Evolutionary conservation across 495 filamentous ascomycete genomes (phyloP), one percentile per base, ranked within the genome.

Genomic region (Penicillium riverlandense): DNA sequence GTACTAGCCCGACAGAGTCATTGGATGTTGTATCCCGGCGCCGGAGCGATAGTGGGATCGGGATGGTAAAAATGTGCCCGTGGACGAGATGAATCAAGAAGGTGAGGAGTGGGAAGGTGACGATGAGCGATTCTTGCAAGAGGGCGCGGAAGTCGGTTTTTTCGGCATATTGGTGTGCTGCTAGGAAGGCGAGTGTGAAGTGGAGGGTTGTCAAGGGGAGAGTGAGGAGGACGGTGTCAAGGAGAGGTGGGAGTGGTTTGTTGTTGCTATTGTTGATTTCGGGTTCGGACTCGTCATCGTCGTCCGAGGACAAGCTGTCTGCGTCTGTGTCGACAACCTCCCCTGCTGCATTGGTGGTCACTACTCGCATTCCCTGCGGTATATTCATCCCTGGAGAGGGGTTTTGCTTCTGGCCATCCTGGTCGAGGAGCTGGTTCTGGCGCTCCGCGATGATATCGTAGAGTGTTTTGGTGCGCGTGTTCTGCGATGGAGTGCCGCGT

Each of bases 171-270:
- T 97, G 94, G 60, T 90, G 80, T 39, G 90, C 85, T 7, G 94
- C 86, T n/a, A 96, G 71, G 40, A 91, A 86, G 51, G 92, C 88
- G 22, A 98, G 74, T 2, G 88, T 90, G 52, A 94, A 81, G 62
- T 96, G 86, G 22, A 96, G 71, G 69, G 88, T 88, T 12, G 79
- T 74, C 52, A 96, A 67, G 35, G 84, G 85, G 5, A 82, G 50
- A 8, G 82, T 77, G 27, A 80, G 69, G 27, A 78, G 58, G 3
- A 71, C 15, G 35, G 71, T 71, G 52, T 77, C 72, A 46, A 76
- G 51, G 40, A 74, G 54, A 5, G 70, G 70, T 4, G 66, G 63
- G 8, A 64, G 48, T 7, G 56, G 53, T 11, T 58, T 48, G 13
- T 65, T 59, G 14, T 58, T 49, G 2, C 33, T 13, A 11, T 41